Conservation (phyloP, 106 monocot species). For the Gastrodia elata region DNA sequence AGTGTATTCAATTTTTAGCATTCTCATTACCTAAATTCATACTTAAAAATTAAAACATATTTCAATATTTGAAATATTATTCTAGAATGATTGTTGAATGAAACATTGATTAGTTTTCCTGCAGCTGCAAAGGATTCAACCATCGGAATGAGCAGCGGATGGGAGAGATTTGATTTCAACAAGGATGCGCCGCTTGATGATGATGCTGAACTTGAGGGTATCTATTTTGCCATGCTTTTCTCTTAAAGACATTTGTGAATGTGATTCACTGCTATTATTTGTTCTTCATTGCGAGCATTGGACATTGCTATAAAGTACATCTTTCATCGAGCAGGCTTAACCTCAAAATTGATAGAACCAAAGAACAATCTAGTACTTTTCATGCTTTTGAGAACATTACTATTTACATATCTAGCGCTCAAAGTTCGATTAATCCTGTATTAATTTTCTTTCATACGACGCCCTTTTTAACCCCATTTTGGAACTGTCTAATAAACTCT, state of each 20-base stretch:
- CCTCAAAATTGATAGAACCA: background rate
- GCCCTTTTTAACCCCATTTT: background rate
- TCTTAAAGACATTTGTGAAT: background rate
- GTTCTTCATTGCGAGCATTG: background rate
- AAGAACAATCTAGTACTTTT: no score
- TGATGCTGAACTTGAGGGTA: conserved; percentile 74
- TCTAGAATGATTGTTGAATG: background rate
- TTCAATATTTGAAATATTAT: background rate
- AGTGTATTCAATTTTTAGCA: no score
- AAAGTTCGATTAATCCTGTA: background rate
- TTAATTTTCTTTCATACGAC: background rate
- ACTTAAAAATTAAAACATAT: no score
- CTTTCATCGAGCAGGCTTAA: background rate
- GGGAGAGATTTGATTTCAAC: conserved; percentile 98
- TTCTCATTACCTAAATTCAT: no score
- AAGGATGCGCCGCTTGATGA: conserved; percentile 97
- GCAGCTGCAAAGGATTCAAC: conserved; percentile 64
- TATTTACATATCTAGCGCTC: no score
- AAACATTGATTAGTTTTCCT: background rate
- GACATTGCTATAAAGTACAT: background rate
- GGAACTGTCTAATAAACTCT: background rate
- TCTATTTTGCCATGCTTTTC: background rate
- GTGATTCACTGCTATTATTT: background rate
- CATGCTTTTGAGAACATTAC: background rate
- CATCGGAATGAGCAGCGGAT: conserved; percentile 45